phyloP scores from a whole-genome alignment of 768 basidiomycete genomes.

The Lentinula aciculospora region DNA sequence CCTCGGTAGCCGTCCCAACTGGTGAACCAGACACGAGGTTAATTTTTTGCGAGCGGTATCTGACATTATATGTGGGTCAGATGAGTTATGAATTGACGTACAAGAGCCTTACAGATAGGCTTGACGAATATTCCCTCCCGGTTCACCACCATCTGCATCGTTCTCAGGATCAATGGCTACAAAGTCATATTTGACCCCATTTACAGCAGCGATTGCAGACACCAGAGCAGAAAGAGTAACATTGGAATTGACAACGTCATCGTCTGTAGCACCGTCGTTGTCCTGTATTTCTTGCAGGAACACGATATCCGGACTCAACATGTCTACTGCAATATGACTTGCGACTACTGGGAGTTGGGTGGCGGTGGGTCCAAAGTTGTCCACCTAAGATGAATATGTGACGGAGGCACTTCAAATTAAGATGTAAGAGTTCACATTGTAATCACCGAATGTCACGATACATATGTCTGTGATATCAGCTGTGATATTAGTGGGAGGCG shows the following conservation, averaged over 20 bases:
- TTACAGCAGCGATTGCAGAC: conserved; percentile 38
- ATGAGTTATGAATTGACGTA: neutral
- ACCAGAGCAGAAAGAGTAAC: conserved; percentile 45
- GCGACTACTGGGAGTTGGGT: conserved; percentile 44
- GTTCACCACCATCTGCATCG: conserved; percentile 51
- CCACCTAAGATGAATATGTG: conserved; percentile 30
- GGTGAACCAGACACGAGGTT: conserved; percentile 38
- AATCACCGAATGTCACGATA: conserved; percentile 50
- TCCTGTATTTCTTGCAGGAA: conserved; percentile 65
- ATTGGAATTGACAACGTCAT: conserved; percentile 50
- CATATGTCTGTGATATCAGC: conserved; percentile 30
- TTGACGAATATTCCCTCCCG: conserved; percentile 59
- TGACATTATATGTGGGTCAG: conserved; percentile 5
- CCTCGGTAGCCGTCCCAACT: conserved; percentile 42
- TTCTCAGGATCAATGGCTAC: conserved; percentile 47
- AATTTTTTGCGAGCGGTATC: conserved; percentile 47
- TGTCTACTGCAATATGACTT: conserved; percentile 41
- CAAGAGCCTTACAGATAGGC: conserved; percentile 42
- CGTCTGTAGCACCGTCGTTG: conserved; percentile 44
- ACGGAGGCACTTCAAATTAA: neutral
- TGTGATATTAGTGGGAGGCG: conserved; percentile 34
- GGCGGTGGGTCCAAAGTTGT: conserved; percentile 49
- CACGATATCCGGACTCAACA: conserved; percentile 51
- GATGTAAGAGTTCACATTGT: conserved; percentile 37
- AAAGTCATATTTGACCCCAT: conserved; percentile 41